Base-by-base conservation (phyloP, 2,329 filamentous ascomycete species). In the Alternaria metachromatica region DNA sequence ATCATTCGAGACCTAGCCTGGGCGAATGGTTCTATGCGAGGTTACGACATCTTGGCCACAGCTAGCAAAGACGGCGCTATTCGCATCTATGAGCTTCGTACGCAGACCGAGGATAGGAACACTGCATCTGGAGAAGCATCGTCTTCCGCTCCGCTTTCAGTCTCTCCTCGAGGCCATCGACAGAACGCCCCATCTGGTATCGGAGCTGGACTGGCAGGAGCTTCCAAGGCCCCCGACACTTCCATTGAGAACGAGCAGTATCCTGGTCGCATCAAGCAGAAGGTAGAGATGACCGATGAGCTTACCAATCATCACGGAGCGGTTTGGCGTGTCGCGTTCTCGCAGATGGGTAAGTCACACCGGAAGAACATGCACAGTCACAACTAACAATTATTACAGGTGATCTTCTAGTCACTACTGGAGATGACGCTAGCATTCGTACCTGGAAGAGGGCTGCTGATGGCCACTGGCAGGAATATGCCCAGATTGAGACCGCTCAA, bases 1-100 rank as follows among this genome's bases (percentile, higher is more conserved):
- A 85, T 98, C 43, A 92, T 97, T 7, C 87, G 95, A 51, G 94
- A 97, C 77, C 88, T 97, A 2, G 90, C 93, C 3, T 99, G 96
- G 96, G 93, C 95, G 1, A 92, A 94, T 51, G 95, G 94, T 12
- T 96, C 94, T 68, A 93, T 96, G 72, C 85, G 94, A 43, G 95
- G 95, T 1, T 95, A 93, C 78, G 96, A 99, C 78, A 87, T 95
- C 61, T 87, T 98, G 71, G 96, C 95, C 4, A 96, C 94, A 6
- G 95, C 94, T 3, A 96, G 93, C 77, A 96, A 96, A 79, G 96
- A 99, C 77, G 95, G 96, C 4, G 90, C 89, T 71, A 89, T 97
- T 44, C 87, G 95, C 44, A 91, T 99, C n/a, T 97, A 96, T 75
- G 89, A 95, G 72, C 80, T 97, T 18, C 88, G 90, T 37, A 91